Evolutionary conservation across 2,329 filamentous ascomycete species (phyloP).

Genomic region (Apiospora aurea): DNA sequence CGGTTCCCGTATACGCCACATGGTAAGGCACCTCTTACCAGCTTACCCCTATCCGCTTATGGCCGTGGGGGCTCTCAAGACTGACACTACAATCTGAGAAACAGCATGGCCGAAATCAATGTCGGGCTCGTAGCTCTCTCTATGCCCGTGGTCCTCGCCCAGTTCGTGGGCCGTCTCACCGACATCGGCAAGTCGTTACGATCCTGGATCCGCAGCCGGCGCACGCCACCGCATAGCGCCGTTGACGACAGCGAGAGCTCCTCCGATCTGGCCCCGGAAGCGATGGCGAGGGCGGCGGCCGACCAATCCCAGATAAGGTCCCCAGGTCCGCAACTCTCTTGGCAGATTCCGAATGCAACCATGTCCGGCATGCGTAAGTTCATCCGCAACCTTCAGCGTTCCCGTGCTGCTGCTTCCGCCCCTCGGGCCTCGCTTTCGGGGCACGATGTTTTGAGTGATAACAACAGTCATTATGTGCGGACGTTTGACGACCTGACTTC

Average conservation of each 20-base stretch:
- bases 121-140: constrained; percentile 30
- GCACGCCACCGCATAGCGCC: constrained; percentile 24
- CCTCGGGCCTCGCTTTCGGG: neutral
- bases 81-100: neutral
- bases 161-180: constrained; percentile 30
- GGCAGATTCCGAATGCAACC: neutral
- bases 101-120: constrained; percentile 30
- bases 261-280: neutral
- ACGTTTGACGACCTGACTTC: neutral
- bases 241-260: neutral
- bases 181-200: constrained; percentile 27
- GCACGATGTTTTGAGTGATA: neutral
- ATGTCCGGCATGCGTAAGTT: neutral
- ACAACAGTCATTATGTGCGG: neutral
- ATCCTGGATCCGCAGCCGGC: constrained; percentile 31
- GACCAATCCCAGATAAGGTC: neutral
- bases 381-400: neutral
- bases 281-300: no score
- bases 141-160: constrained; percentile 28
- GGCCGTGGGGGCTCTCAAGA: no score
- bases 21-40: no score
- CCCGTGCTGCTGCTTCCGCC: neutral
- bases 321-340: neutral
- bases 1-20: neutral
- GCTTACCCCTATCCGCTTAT: no score